These are phyloP conservation scores for Leishmania braziliensis DNA, from an alignment of 208 protist genomes.

Conservation along the genomic window DNA sequence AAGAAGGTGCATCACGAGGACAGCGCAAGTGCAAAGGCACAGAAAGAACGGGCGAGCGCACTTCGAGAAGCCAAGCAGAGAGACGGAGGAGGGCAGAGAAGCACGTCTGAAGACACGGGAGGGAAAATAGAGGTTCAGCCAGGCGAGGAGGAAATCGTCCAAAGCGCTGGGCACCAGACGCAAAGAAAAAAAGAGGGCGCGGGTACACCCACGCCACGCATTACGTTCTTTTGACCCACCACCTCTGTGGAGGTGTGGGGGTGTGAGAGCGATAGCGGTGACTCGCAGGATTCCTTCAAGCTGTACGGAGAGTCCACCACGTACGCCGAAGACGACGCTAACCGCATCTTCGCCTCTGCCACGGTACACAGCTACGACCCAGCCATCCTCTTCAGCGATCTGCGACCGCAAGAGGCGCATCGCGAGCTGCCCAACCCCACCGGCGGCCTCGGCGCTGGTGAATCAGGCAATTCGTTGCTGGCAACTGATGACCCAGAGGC, in stretches of 20 bases:
- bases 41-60: not conserved
- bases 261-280: too few species aligned
- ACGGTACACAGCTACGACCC: slow-evolving; percentile 63
- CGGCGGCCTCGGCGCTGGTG: not conserved
- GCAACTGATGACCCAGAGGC: slow-evolving; percentile 17
- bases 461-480: slow-evolving; percentile 17
- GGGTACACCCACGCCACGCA: too few species aligned
- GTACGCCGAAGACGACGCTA: slow-evolving; percentile 36
- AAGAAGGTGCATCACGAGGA: not conserved
- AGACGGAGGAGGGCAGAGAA: too few species aligned
- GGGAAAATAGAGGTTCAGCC: not conserved
- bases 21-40: too few species aligned
- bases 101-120: not conserved
- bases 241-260: too few species aligned
- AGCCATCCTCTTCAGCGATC: slow-evolving; percentile 47
- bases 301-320: slow-evolving; percentile 59
- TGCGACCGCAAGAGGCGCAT: slow-evolving; percentile 41
- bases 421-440: slow-evolving; percentile 1
- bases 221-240: too few species aligned
- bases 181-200: too few species aligned
- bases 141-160: not conserved
- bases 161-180: not conserved
- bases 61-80: too few species aligned
- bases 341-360: slow-evolving; percentile 56
- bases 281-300: slow-evolving; percentile 35